These are phyloP conservation scores for Magnolia sinica DNA, from an alignment of 164 flowering plant species.

Conservation along the genomic window DNA sequence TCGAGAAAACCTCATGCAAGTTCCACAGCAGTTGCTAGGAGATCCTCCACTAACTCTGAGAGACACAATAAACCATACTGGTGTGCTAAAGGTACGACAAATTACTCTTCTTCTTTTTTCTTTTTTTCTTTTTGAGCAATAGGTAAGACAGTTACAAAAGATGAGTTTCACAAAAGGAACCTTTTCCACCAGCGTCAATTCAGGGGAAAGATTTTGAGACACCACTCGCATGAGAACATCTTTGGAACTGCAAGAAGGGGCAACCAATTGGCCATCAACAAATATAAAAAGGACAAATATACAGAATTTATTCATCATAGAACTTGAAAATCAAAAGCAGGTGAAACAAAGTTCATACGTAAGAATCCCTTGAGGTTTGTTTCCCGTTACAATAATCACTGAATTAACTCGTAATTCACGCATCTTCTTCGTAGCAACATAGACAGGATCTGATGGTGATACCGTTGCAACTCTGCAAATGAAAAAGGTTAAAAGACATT, in stretches of 20 bases:
- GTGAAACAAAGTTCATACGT: slow-evolving; percentile 48
- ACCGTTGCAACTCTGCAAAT: slow-evolving; percentile 72
- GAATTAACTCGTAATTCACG: slow-evolving; percentile 74
- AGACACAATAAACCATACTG: not conserved
- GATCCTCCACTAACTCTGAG: not conserved
- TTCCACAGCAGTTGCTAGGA: too few species aligned
- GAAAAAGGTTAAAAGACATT: slow-evolving; percentile 7
- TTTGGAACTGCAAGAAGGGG: slow-evolving; percentile 62
- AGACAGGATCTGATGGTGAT: slow-evolving; percentile 85
- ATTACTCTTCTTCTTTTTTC: too few species aligned
- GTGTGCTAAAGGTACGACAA: not conserved
- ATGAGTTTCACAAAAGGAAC: slow-evolving; percentile 27
- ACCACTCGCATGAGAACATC: slow-evolving; percentile 96
- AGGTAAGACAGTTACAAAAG: too few species aligned
- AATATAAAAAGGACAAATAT: not conserved
- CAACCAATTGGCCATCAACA: not conserved
- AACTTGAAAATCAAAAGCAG: slow-evolving; percentile 6
- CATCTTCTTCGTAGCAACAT: slow-evolving; percentile 87
- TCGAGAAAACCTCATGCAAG: too few species aligned
- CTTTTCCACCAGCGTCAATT: slow-evolving; percentile 91
- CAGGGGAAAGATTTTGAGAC: slow-evolving; percentile 92
- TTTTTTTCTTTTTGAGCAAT: too few species aligned
- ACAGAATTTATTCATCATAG: not conserved
- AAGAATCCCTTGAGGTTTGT: slow-evolving; percentile 87
- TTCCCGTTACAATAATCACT: slow-evolving; percentile 58